These are phyloP conservation scores for Arthrobotrys sinensis DNA, from an alignment of 2,329 filamentous ascomycete genomes.

Conservation along the genomic window DNA sequence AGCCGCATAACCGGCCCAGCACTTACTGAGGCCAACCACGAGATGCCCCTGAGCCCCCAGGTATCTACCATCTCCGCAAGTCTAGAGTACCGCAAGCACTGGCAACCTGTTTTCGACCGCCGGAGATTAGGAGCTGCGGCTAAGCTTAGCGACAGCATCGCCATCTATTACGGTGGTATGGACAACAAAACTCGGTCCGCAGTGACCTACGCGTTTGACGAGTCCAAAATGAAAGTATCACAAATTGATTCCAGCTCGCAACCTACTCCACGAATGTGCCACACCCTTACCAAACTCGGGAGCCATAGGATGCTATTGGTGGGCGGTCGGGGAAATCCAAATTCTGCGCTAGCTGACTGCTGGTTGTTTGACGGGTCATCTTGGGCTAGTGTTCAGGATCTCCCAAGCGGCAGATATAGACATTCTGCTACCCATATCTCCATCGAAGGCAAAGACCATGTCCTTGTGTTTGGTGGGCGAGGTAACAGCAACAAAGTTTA, in stretches of 20 bases:
- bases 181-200: conserved; percentile 50
- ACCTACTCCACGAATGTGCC: conserved; percentile 75
- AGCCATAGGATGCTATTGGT: conserved; percentile 75
- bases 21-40: too few species aligned
- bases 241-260: neutral
- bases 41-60: neutral
- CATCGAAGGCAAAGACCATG: conserved; percentile 66
- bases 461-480: conserved; percentile 77
- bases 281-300: conserved; percentile 79
- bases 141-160: neutral
- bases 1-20: conserved; percentile 3
- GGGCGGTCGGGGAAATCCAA: conserved; percentile 85
- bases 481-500: conserved; percentile 70
- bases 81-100: neutral
- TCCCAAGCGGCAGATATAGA: conserved; percentile 82
- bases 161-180: conserved; percentile 46
- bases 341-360: conserved; percentile 78
- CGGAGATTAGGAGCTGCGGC: conserved; percentile 35
- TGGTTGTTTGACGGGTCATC: conserved; percentile 78
- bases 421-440: conserved; percentile 75
- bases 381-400: conserved; percentile 77
- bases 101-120: conserved; percentile 27
- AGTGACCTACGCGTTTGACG: conserved; percentile 29
- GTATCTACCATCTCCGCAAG: neutral
- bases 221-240: conserved; percentile 6